phyloP scores from a whole-genome alignment of 495 filamentous ascomycete genomes.

The Xylaria telfairii region DNA sequence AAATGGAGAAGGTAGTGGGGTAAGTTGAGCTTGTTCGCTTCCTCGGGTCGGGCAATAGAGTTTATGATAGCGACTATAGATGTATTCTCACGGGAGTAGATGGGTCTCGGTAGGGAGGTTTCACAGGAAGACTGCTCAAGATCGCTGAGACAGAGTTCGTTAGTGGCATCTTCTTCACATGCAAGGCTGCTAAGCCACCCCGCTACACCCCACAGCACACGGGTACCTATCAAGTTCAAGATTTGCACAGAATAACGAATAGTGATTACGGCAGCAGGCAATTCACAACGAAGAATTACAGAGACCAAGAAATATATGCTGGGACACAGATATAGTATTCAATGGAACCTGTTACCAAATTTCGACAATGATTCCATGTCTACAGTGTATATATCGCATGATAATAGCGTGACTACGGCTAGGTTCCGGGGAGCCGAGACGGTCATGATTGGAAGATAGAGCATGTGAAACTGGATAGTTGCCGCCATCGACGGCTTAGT shows the following conservation, averaged over 20 bases:
- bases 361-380: background rate
- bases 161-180: slow-evolving; percentile 12
- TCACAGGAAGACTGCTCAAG: background rate
- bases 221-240: background rate
- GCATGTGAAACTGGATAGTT: slow-evolving; percentile 16
- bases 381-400: slow-evolving; percentile 7
- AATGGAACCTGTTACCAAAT: background rate
- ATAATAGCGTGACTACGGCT: slow-evolving; percentile 8
- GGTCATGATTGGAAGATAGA: background rate
- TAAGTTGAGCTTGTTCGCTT: background rate
- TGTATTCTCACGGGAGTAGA: background rate
- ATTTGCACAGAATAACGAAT: background rate
- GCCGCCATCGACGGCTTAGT: slow-evolving; percentile 1
- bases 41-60: background rate
- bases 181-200: slow-evolving; percentile 2
- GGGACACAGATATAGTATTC: background rate
- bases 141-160: background rate
- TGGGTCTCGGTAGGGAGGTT: background rate
- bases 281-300: background rate
- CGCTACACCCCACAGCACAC: background rate
- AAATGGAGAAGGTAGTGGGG: background rate
- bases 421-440: background rate
- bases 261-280: background rate
- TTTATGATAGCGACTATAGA: background rate
- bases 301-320: background rate